phyloP scores from a whole-genome alignment of 345 rosid species.

The Lepidium africanum region DNA sequence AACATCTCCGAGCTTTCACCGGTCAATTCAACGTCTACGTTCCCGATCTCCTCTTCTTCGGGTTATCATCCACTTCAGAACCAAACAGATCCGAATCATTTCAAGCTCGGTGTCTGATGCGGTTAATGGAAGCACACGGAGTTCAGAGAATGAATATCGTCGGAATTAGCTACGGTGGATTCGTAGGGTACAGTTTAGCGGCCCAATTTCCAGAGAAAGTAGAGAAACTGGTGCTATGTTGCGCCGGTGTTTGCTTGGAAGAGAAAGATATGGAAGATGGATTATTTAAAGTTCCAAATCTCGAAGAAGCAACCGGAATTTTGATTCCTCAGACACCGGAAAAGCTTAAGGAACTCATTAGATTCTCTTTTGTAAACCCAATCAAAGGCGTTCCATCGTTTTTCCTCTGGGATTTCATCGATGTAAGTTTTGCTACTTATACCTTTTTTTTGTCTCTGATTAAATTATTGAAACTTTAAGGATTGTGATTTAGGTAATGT shows the following conservation, averaged over 20 bases:
- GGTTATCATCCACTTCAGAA: slow-evolving; percentile 41
- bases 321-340: slow-evolving; percentile 64
- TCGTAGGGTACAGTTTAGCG: slow-evolving; percentile 70
- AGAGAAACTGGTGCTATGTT: slow-evolving; percentile 60
- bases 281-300: slow-evolving; percentile 46
- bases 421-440: slow-evolving; percentile 24
- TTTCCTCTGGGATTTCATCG: slow-evolving; percentile 53
- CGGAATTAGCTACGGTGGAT: slow-evolving; percentile 79
- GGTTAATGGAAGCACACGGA: slow-evolving; percentile 45
- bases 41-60: slow-evolving; percentile 68
- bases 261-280: slow-evolving; percentile 65
- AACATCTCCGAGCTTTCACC: slow-evolving; percentile 48
- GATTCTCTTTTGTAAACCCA: slow-evolving; percentile 53
- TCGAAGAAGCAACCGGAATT: slow-evolving; percentile 59
- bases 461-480: background rate
- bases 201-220: slow-evolving; percentile 43
- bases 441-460: background rate
- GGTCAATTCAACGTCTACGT: slow-evolving; percentile 61
- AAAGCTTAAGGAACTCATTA: slow-evolving; percentile 53
- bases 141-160: slow-evolving; percentile 44
- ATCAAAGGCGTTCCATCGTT: slow-evolving; percentile 39
- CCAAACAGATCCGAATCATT: slow-evolving; percentile 49
- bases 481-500: slow-evolving; percentile 49
- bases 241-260: slow-evolving; percentile 70
- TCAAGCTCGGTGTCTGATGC: slow-evolving; percentile 56